These are phyloP conservation scores for Ceratocystis albifundus DNA, from an alignment of 2,329 filamentous ascomycete species.

Conservation along the genomic window DNA sequence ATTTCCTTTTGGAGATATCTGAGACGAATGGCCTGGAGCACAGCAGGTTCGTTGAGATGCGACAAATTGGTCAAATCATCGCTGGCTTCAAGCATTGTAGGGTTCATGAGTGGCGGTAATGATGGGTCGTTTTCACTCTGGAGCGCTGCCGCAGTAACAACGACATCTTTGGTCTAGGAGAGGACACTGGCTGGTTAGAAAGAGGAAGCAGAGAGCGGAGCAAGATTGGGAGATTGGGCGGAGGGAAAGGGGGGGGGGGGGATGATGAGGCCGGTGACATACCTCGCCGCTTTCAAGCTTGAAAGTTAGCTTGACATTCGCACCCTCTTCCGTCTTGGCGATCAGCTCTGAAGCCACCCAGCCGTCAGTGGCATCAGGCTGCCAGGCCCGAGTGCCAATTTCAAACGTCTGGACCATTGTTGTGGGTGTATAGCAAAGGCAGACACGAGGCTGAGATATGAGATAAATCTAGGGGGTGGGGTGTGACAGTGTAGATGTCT, in stretches of 20 bases:
- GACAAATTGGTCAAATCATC: slow-evolving; percentile 96
- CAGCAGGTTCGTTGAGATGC: slow-evolving; percentile 94
- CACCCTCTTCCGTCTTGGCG: slow-evolving; percentile 70
- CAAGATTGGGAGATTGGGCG: not conserved
- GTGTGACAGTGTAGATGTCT: no score
- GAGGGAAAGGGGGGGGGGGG: no score
- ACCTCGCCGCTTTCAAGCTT: slow-evolving; percentile 89
- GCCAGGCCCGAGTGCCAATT: slow-evolving; percentile 94
- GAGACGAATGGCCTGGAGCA: slow-evolving; percentile 92
- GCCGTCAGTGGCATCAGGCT: slow-evolving; percentile 88
- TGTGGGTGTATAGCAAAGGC: not conserved
- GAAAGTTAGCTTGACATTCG: slow-evolving; percentile 81
- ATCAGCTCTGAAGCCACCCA: slow-evolving; percentile 94
- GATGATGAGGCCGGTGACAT: slow-evolving; percentile 24
- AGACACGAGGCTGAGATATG: no score
- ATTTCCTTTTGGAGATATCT: slow-evolving; percentile 98
- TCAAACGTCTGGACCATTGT: slow-evolving; percentile 87
- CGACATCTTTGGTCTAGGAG: slow-evolving; percentile 60
- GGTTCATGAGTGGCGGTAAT: slow-evolving; percentile 93
- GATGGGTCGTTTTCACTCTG: slow-evolving; percentile 64
- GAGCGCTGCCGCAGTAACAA: slow-evolving; percentile 65
- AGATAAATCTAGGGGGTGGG: not conserved
- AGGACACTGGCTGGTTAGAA: slow-evolving; percentile 9
- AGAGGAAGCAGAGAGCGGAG: not conserved
- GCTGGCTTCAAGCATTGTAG: slow-evolving; percentile 93